Evolutionary conservation across 331 rosid species (phyloP).

Genomic region (Rhamnella rubrinervis): DNA sequence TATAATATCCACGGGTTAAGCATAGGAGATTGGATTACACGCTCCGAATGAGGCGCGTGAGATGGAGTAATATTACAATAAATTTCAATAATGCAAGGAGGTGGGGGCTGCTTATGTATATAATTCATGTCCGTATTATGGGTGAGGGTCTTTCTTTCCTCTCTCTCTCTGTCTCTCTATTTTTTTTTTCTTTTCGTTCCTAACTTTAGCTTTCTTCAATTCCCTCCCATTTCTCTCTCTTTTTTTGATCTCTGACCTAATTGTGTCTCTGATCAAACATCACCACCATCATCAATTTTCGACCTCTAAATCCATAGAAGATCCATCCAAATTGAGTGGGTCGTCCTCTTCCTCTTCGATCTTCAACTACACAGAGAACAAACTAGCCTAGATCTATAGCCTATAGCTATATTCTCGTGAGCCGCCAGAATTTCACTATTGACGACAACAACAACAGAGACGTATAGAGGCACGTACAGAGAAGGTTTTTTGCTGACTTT

Average conservation of each 20-base stretch:
- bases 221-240: not conserved
- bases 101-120: conserved; percentile 69
- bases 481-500: not conserved
- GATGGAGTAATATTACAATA: not conserved
- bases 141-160: conserved; percentile 36
- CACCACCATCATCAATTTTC: conserved; percentile 11
- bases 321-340: conserved; percentile 40
- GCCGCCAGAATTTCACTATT: not conserved
- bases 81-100: conserved; percentile 43
- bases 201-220: conserved; percentile 23
- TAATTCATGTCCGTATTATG: conserved; percentile 74
- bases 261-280: conserved; percentile 32
- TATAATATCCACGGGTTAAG: not conserved
- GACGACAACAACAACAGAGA: not conserved
- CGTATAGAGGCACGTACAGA: no score
- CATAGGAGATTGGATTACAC: not conserved
- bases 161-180: conserved; percentile 33
- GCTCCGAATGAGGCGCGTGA: not conserved
- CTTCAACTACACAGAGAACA: no score
- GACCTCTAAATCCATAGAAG: conserved; percentile 24
- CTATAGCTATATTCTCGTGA: not conserved
- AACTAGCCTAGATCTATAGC: conserved; percentile 9
- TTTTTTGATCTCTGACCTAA: conserved; percentile 61
- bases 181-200: conserved; percentile 26
- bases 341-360: conserved; percentile 13